Base-by-base conservation (phyloP, 179 eudicot species). In the Spergularia azorica region DNA sequence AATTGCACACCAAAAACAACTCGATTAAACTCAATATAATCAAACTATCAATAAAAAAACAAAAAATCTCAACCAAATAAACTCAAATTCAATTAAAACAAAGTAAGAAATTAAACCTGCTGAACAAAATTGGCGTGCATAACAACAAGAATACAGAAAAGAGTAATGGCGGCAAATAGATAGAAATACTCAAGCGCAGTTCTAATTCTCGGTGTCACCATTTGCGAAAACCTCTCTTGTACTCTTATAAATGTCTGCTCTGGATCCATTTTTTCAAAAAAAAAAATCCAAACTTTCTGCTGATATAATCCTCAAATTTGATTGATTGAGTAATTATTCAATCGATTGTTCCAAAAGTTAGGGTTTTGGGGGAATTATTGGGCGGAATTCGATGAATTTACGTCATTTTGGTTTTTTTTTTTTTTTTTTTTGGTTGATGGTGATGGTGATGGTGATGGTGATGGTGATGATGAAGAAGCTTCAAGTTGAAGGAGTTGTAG, bases 71-170 rank as follows among this genome's bases (percentile, higher is more conserved):
- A 26, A 26, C 32, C 2, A 16, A 71, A 67, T 9, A 39, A 67
- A 67, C n/a, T 2, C 9, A 18, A 46, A 67, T 1, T 43, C 17
- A 2, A 2, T 5, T 2, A 12, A 63, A 64, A 11, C 32, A 14
- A 57, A 20, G 20, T 13, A 68, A 46, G 32, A 73, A 55, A 69
- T 51, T 57, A 14, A 71, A 94, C 98, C 98, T 95, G 98, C 75
- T 91, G 98, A 74, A 95, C 98, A 74, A 87, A 95, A 86, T 93
- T 95, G 68, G 98, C 96, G 90, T 95, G 97, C 98, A 95, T 91
- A 65, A 95, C 97, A 82, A 95, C 97, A 70, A 95, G 97, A 17
- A 93, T 89, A 68, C 86, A 87, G 86, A 95, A 95, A 77, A 91
- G 82, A 70, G 98, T 88, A 76, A 95, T 72, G 51, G 94, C 96